These are phyloP conservation scores for Fusarium solani-melongenae DNA, from an alignment of 2,329 filamentous ascomycete genomes.

Conservation along the genomic window DNA sequence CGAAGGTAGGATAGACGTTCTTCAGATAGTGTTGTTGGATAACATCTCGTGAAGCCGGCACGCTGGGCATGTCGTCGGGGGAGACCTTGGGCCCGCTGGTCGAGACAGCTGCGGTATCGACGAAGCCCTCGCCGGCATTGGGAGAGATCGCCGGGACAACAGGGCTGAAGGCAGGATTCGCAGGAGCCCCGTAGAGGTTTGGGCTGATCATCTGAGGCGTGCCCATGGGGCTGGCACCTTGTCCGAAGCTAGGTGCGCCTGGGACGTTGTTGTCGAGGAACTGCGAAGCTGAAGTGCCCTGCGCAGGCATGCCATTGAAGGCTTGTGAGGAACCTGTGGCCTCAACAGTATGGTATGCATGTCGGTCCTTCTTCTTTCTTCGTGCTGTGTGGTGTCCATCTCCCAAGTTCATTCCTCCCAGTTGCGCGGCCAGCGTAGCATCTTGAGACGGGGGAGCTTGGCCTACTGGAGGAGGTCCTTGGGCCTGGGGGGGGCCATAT, in stretches of 20 bases:
- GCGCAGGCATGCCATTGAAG: constrained; percentile 75
- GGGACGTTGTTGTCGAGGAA: constrained; percentile 51
- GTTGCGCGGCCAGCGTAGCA: constrained; percentile 73
- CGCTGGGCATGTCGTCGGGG: constrained; percentile 91
- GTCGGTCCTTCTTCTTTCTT: constrained; percentile 93
- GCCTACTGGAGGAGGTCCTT: constrained; percentile 36
- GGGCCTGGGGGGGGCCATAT: constrained; percentile 42
- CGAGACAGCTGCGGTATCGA: constrained; percentile 48
- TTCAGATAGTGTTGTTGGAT: constrained; percentile 86
- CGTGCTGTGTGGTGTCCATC: constrained; percentile 61
- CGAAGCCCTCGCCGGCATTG: constrained; percentile 44
- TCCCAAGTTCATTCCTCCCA: constrained; percentile 80
- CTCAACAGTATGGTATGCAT: constrained; percentile 90
- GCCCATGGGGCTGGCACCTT: constrained; percentile 57
- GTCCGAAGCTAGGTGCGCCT: constrained; percentile 49
- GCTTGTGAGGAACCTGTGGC: constrained; percentile 74
- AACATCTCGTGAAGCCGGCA: constrained; percentile 85
- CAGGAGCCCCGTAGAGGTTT: constrained; percentile 72
- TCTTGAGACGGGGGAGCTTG: constrained; percentile 54
- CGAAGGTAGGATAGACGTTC: constrained; percentile 94
- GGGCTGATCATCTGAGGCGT: constrained; percentile 52
- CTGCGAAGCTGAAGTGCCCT: constrained; percentile 59
- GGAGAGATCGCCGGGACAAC: constrained; percentile 35
- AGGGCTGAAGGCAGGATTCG: constrained; percentile 56
- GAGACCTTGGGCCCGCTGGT: constrained; percentile 71